Evolutionary conservation across 2,329 filamentous ascomycete species (phyloP), one percentile per base, ranked within the genome.

Genomic region (Dactylellina leptospora): DNA sequence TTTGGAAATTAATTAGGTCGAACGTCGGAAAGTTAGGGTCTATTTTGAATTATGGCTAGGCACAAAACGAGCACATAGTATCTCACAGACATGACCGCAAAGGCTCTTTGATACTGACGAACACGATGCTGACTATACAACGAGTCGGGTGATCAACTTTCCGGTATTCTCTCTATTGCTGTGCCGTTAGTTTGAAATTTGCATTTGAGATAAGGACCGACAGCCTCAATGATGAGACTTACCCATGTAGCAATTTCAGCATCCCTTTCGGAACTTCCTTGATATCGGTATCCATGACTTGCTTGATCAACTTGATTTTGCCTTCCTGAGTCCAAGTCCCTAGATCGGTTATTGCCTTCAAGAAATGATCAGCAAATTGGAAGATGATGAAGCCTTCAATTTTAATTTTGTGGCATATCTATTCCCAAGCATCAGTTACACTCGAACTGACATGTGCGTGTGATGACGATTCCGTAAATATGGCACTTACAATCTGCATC

Each of bases 381-480:
- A 79, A 74, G 61, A 83, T 79, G 70, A 83, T 82, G 53, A 83
- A 82, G 0, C 82, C 82, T 73, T 78, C 79, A 22, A 83, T 76
- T 61, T 79, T 79, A 18, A 83, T 74, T 16, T 82, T 75, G 74
- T 73, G 58, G 18, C 18, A 60, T 1, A 40, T 27, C 58, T 62
- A 2, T 20, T 25, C 36, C 13, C 5, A 8, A 20, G 45, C n/a
- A n/a, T n/a, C n/a, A n/a, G n/a, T n/a, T n/a, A n/a, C n/a, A n/a
- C n/a, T n/a, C n/a, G n/a, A n/a, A n/a, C n/a, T n/a, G n/a, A n/a
- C n/a, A n/a, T n/a, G n/a, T n/a, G n/a, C n/a, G n/a, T n/a, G n/a
- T n/a, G n/a, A n/a, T n/a, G n/a, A n/a, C n/a, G n/a, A n/a, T n/a
- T n/a, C n/a, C n/a, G n/a, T n/a, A n/a, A n/a, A n/a, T n/a, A n/a